Conservation (phyloP, 176 grass and related monocot species). For the bread wheat (Triticum aestivum) region IWGSC_CS_RefSeq_v2.1 NC_057801.1:840933228-840933727, state of each 20-base stretch:
- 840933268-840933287: not conserved
- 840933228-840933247: too few relatives aligned
- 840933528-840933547: not conserved
- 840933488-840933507: not conserved
- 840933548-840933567: constrained; percentile 78
- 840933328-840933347: not conserved
- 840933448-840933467: not conserved
- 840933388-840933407: not conserved
- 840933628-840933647: constrained; percentile 79
- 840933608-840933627: constrained; percentile 80
- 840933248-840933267: too few relatives aligned
- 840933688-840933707: constrained; percentile 69
- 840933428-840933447: constrained; percentile 10
- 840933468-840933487: not conserved
- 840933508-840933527: not conserved
- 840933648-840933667: constrained; percentile 79
- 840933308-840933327: too few relatives aligned
- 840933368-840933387: not conserved
- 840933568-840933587: constrained; percentile 57
- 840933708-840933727: constrained; percentile 6
- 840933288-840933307: not conserved
- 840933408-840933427: not conserved
- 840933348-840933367: not conserved
- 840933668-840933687: constrained; percentile 81
- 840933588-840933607: constrained; percentile 66